These are phyloP conservation scores for Vicia faba DNA, from an alignment of 306 rosid genomes.

Conservation along the genomic window DNA sequence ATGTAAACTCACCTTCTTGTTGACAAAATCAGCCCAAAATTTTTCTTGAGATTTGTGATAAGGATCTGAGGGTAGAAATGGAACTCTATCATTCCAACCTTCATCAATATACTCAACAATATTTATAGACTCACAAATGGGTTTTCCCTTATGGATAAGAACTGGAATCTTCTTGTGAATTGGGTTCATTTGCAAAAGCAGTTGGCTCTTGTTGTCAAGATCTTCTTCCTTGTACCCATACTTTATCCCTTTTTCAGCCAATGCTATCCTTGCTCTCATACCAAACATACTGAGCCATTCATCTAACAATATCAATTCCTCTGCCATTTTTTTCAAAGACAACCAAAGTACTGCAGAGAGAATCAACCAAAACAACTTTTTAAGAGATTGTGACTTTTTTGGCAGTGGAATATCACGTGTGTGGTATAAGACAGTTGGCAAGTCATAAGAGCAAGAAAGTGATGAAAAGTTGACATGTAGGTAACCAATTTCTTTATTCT, in stretches of 20 bases:
- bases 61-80: neutral
- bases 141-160: conserved; percentile 2
- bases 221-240: conserved; percentile 6
- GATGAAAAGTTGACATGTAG: too few species aligned
- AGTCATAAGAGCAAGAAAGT: too few species aligned
- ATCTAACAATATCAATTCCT: neutral
- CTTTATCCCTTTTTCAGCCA: neutral
- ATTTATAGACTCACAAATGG: neutral
- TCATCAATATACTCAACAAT: conserved; percentile 12
- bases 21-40: conserved; percentile 12
- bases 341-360: neutral
- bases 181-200: conserved; percentile 2
- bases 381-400: neutral
- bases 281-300: conserved; percentile 14
- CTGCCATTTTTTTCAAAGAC: neutral
- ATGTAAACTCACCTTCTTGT: neutral
- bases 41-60: neutral
- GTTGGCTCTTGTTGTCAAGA: neutral
- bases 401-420: too few species aligned
- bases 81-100: neutral
- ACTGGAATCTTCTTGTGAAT: conserved; percentile 3
- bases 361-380: neutral
- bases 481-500: too few species aligned
- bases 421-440: too few species aligned
- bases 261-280: conserved; percentile 17